Evolutionary conservation across 1,139 yeast species (phyloP), one percentile per base, ranked within the genome.

Genomic region (Wickerhamiella pararugosa): DNA sequence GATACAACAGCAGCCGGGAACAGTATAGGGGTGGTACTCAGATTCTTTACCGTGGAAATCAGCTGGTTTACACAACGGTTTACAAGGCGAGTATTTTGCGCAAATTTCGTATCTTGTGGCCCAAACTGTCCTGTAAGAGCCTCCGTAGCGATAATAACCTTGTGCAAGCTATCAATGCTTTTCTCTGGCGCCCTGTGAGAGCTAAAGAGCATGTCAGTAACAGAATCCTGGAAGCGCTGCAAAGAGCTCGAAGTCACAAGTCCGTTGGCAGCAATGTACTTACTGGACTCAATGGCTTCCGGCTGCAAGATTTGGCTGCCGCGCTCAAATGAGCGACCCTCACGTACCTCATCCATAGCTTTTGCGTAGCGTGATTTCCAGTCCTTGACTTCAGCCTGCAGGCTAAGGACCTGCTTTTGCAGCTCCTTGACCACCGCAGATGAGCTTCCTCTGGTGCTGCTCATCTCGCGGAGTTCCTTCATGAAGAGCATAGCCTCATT

Each of bases 41-140:
- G 82, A 56, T 84, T 84, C 53, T 95, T 71, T 0, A 93, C 73
- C 0, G 90, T 73, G 4, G 94, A 76, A 40, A 87, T 74, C 1
- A 79, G 71, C 61, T 80, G 86, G 28, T 86, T 76, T 9, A 82
- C 73, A 0, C 93, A 70, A 40, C 80, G 81, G 45, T 83, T 72
- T 10, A 79, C 67, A 37, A 75, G 59, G 5, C 58, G 48, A 1
- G 58, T 52, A 32, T 53, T 52, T 39, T 57, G 58, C 5, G 58
- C 57, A 11, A 60, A 48, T 28, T 53, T 51, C 5, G 39, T 30
- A 49, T 53, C 62, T 47, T 53, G 63, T 61, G 57, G 63, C 54
- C 51, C 67, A 49, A 59, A 62, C 56, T 55, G 67, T 47, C 56
- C 57, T 2, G 60, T 55, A 10, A 66, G 54, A 4, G 47, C 47